These are phyloP conservation scores for Pseudocercospora vitis DNA, from an alignment of 2,329 filamentous ascomycete genomes.

Conservation along the genomic window DNA sequence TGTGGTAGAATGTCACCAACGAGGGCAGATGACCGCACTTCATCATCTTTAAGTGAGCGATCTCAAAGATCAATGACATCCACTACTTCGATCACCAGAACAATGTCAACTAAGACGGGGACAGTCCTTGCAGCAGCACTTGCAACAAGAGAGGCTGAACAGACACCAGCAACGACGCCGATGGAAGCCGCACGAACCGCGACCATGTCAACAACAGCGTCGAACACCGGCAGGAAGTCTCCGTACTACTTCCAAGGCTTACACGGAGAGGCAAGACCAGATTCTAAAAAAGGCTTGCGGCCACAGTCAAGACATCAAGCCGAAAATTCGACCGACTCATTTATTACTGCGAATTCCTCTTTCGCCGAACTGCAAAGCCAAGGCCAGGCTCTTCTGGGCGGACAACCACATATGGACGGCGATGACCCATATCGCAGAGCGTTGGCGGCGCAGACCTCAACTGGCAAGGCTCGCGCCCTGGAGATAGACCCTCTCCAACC, in stretches of 20 bases:
- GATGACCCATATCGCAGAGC: conserved; percentile 37
- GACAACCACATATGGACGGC: conserved; percentile 38
- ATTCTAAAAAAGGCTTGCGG: conserved; percentile 5
- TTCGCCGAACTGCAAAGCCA: conserved; percentile 53
- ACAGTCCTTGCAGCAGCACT: conserved; percentile 39
- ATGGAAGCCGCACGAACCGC: conserved; percentile 29
- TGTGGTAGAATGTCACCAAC: conserved; percentile 48
- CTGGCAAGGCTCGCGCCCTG: conserved; percentile 7
- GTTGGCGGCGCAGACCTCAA: conserved; percentile 27
- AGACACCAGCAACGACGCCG: conserved; percentile 15
- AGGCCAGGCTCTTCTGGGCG: conserved; percentile 53
- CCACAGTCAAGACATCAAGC: conserved; percentile 19
- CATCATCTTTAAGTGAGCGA: conserved; percentile 56
- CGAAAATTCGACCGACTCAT: conserved; percentile 44
- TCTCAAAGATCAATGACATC: conserved; percentile 49
- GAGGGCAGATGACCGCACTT: conserved; percentile 57
- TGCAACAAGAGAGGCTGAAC: conserved; percentile 17
- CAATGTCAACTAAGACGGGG: conserved; percentile 47
- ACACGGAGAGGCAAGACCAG: conserved; percentile 14
- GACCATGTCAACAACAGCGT: conserved; percentile 25
- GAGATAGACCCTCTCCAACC: conserved; percentile 14
- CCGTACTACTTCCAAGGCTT: conserved; percentile 29
- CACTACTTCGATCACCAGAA: conserved; percentile 45
- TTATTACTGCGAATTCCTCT: conserved; percentile 52
- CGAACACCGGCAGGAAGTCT: conserved; percentile 40